These are phyloP conservation scores for Grigorovia transvaalensis DNA, from an alignment of 805 yeast genomes.

Conservation along the genomic window DNA sequence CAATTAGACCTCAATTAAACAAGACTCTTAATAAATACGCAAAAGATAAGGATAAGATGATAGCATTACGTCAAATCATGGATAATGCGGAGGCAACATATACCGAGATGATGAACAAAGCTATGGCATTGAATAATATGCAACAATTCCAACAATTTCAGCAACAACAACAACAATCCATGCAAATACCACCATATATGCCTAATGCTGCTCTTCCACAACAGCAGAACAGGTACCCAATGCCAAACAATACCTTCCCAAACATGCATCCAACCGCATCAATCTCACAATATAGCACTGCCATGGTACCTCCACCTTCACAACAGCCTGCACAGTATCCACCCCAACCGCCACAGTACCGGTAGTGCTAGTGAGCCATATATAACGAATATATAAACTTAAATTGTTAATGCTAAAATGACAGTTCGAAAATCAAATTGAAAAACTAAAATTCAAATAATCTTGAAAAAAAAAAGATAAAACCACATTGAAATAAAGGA, in stretches of 20 bases:
- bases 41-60: constrained; percentile 65
- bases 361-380: background rate
- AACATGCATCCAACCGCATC: background rate
- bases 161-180: constrained; percentile 29
- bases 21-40: constrained; percentile 69
- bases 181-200: background rate
- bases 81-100: constrained; percentile 59
- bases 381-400: background rate
- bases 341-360: background rate
- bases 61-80: constrained; percentile 59
- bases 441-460: background rate
- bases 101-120: constrained; percentile 54
- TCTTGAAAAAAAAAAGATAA: background rate
- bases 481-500: background rate
- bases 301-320: background rate
- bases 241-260: background rate
- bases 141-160: constrained; percentile 35
- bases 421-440: background rate
- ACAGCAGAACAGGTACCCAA: background rate
- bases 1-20: constrained; percentile 66
- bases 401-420: background rate
- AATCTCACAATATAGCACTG: background rate
- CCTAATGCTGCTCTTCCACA: background rate
- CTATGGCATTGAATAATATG: constrained; percentile 19
- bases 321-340: constrained; percentile 6